Conservation (phyloP, 495 filamentous ascomycete genomes). For the Sporormia fimetaria region DNA sequence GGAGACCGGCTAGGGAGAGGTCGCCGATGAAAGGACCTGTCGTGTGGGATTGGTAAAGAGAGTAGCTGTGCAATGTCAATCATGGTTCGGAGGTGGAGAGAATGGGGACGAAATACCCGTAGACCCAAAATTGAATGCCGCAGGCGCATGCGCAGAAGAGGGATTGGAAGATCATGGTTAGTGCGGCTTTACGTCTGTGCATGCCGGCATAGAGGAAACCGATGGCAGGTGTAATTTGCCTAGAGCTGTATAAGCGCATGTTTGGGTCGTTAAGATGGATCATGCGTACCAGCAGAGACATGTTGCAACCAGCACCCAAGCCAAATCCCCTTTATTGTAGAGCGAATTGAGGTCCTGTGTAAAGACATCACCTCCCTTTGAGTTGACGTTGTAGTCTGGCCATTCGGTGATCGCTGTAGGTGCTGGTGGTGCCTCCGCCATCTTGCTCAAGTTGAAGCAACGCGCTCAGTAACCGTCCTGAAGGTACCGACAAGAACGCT, state of each 20-base stretch:
- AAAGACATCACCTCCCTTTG: conserved; percentile 17
- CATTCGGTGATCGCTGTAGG: conserved; percentile 22
- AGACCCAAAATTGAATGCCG: conserved; percentile 26
- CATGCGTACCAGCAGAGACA: conserved; percentile 21
- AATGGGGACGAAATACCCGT: conserved; percentile 8
- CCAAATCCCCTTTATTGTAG: conserved; percentile 24
- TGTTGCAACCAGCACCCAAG: conserved; percentile 20
- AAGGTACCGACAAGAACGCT: no score
- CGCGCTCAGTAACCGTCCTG: no score
- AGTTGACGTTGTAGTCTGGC: conserved; percentile 16
- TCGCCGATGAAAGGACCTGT: conserved; percentile 24
- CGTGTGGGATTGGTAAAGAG: conserved; percentile 23
- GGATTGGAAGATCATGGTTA: conserved; percentile 28
- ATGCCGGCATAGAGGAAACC: conserved; percentile 26
- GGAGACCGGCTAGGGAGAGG: conserved; percentile 16
- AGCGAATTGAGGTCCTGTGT: conserved; percentile 20
- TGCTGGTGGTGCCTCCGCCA: conserved; percentile 8
- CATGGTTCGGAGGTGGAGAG: not conserved
- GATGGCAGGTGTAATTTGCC: conserved; percentile 24
- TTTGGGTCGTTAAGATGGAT: not conserved
- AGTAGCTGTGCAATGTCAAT: conserved; percentile 1
- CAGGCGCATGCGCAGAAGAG: conserved; percentile 25
- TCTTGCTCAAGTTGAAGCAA: not conserved
- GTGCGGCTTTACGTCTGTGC: conserved; percentile 20
- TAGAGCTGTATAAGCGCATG: not conserved